A percentile compares a stretch with the other conserved stretches of the same genome.
phyloP scores from a whole-genome alignment of 352 stramenopile species.

The Globisporangium abappressorium region DNA sequence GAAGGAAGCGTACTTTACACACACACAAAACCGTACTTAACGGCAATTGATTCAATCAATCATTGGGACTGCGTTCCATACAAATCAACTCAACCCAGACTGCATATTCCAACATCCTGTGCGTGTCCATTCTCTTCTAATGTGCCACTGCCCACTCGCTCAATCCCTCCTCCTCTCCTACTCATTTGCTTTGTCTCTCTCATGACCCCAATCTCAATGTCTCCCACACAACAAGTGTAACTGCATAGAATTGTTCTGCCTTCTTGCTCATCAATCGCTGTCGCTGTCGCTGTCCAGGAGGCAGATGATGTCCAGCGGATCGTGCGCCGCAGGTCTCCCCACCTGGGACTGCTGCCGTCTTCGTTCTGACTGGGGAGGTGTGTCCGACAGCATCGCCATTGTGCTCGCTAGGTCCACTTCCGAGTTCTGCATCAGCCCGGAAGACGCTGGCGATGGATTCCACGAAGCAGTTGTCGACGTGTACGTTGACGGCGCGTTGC shows the following conservation, averaged over 20 bases:
- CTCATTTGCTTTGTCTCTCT: neutral
- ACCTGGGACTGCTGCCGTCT: constrained; percentile 15
- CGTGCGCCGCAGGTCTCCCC: constrained; percentile 20
- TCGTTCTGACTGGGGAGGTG: constrained; percentile 45
- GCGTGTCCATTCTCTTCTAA: neutral
- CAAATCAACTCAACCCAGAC: no score
- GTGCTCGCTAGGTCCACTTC: constrained; percentile 53
- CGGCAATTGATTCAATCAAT: no score
- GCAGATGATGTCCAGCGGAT: constrained; percentile 66
- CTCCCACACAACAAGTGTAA: neutral
- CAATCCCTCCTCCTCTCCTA: neutral
- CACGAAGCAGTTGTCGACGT: constrained; percentile 7
- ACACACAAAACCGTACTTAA: no score
- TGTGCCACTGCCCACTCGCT: neutral
- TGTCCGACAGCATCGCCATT: constrained; percentile 66
- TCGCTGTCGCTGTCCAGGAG: constrained; percentile 82
- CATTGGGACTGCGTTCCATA: no score
- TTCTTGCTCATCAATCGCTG: constrained; percentile 43
- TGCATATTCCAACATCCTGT: neutral
- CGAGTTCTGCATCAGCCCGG: constrained; percentile 24
- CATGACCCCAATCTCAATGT: neutral
- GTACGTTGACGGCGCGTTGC: constrained; percentile 16
- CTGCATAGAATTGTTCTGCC: neutral
- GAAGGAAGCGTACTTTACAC: no score
- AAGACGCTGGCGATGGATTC: constrained; percentile 6